Evolutionary conservation across 768 basidiomycete genomes (phyloP), one percentile per base, ranked within the genome.

Genomic region (Tulasnella sp.): DNA sequence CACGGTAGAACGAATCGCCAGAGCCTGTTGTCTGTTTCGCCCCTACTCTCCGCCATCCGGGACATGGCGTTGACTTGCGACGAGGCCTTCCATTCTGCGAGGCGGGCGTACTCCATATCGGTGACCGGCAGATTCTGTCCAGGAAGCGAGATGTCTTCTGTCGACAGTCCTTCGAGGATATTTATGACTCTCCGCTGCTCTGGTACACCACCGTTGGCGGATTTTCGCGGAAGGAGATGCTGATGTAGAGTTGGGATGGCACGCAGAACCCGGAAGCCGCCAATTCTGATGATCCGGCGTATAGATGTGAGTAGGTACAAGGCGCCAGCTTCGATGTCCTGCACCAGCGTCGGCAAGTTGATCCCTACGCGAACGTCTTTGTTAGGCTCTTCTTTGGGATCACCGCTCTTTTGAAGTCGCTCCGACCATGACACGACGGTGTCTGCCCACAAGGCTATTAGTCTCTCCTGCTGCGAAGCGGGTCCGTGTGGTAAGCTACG

Each of bases 1-100:
- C 74, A 68, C 3, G 89, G 84, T 64, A 81, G 86, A 50, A 87
- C 70, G 66, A 82, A 83, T 56, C 81, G 76, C 89, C 89, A 92
- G 19, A 92, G 72, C 48, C 76, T 80, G 51, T 78, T 78, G 67
- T 92, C 89, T 51, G 79, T 76, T 41, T 81, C 78, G 45, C 82
- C 76, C 4, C 73, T 71, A 68, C 88, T 90, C 60, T 88, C 86
- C 9, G 82, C 86, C 52, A 92, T 79, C 21, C 80, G 78, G 11
- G 90, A 72, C 11, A 82, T 75, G 27, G 81, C 71, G 60, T 86
- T 85, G 0, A 72, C 69, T 48, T 76, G 77, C 24, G 73, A 74
- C 5, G 78, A 78, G 53, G 82, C 75, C 64, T 75, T 75, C 86
- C 86, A 88, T 62, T 34, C 38, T 26, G 43, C 34, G 23, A 63